Evolutionary conservation across 306 rosid genomes (phyloP).

Genomic region (Trichosanthes cucumerina): DNA sequence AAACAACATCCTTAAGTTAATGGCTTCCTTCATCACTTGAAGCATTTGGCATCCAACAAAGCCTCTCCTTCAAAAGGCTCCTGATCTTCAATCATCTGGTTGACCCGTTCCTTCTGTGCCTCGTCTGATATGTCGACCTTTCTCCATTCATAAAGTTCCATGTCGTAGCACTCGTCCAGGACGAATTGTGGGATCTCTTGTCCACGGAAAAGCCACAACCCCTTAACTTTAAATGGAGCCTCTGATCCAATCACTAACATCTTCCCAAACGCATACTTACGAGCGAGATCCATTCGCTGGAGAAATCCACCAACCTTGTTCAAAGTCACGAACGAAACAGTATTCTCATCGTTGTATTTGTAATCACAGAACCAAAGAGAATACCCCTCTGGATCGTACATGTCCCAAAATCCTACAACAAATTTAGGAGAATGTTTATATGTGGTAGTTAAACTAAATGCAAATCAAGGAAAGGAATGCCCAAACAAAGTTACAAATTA

Average conservation of each 20-base stretch:
- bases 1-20: not conserved
- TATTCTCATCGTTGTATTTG: not conserved
- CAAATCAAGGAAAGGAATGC: slow-evolving; percentile 51
- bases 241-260: slow-evolving; percentile 6
- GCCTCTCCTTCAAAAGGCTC: slow-evolving; percentile 9
- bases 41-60: slow-evolving; percentile 7
- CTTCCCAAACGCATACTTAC: not conserved
- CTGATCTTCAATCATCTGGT: slow-evolving; percentile 5
- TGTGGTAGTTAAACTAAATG: slow-evolving; percentile 30
- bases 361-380: slow-evolving; percentile 7
- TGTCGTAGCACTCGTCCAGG: slow-evolving; percentile 78
- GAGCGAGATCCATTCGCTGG: slow-evolving; percentile 6
- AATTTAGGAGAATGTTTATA: slow-evolving; percentile 58
- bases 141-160: slow-evolving; percentile 79
- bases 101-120: not conserved
- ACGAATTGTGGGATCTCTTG: slow-evolving; percentile 63
- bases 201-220: slow-evolving; percentile 86
- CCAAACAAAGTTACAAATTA: not conserved
- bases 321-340: not conserved
- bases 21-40: not conserved
- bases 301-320: slow-evolving; percentile 4
- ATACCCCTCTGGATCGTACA: slow-evolving; percentile 5
- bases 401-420: slow-evolving; percentile 21
- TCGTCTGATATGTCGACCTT: slow-evolving; percentile 42
- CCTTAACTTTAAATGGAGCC: slow-evolving; percentile 76